Conservation (phyloP, 1,284 basidiomycete species). For the Clitocybe nebularis region DNA sequence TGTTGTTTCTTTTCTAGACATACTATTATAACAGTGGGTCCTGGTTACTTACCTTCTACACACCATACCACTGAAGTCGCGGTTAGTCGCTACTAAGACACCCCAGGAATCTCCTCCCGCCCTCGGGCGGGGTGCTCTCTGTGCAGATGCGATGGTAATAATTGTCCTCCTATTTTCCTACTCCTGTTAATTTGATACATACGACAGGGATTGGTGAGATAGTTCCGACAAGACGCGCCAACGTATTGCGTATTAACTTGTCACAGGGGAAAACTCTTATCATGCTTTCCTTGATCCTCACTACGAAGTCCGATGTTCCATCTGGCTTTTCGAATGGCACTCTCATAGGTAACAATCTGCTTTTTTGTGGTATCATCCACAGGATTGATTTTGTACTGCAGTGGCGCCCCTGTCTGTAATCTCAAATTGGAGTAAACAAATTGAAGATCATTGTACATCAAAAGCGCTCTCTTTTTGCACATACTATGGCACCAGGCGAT, state of each 20-base stretch:
- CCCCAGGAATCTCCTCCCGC: slow-evolving; percentile 63
- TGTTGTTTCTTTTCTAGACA: slow-evolving; percentile 28
- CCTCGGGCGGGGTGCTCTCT: slow-evolving; percentile 79
- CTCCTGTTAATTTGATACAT: background rate
- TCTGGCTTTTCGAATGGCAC: slow-evolving; percentile 60
- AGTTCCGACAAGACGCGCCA: slow-evolving; percentile 5
- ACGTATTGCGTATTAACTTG: slow-evolving; percentile 12
- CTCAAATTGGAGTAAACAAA: slow-evolving; percentile 90
- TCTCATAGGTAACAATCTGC: slow-evolving; percentile 56
- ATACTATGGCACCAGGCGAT: slow-evolving; percentile 72
- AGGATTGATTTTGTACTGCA: slow-evolving; percentile 25
- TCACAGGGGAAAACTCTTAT: slow-evolving; percentile 80
- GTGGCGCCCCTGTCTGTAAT: slow-evolving; percentile 85
- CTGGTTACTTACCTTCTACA: background rate
- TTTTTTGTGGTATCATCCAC: background rate
- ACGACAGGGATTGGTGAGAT: slow-evolving; percentile 38
- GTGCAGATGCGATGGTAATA: slow-evolving; percentile 89
- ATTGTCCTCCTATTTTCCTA: slow-evolving; percentile 1
- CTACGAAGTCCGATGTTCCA: slow-evolving; percentile 65
- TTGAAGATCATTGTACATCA: slow-evolving; percentile 68
- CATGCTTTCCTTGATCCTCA: slow-evolving; percentile 72
- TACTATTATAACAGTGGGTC: slow-evolving; percentile 67
- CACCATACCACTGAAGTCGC: slow-evolving; percentile 4
- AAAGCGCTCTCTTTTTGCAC: slow-evolving; percentile 55
- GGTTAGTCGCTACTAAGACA: slow-evolving; percentile 71